Percentiles rank a stretch among this genome's conserved stretches.
Evolutionary conservation across 2,329 filamentous ascomycete species (phyloP).

Genomic region (Colletotrichum limetticola): DNA sequence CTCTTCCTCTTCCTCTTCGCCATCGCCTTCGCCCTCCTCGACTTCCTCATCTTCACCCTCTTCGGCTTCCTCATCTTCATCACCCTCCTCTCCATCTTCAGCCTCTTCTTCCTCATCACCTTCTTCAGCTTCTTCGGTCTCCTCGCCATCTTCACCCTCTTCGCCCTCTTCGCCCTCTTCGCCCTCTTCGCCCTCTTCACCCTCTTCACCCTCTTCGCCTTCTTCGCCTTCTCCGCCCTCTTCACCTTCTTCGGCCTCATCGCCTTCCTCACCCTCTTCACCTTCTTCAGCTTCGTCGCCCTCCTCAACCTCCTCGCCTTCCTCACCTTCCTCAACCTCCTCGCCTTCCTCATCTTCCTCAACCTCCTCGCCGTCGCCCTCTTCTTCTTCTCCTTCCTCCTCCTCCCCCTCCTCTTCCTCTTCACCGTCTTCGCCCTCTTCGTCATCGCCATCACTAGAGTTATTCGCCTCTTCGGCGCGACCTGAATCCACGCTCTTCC

Average conservation of each 20-base stretch:
- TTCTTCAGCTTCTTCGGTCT: neutral
- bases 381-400: conserved; percentile 33
- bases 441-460: conserved; percentile 40
- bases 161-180: neutral
- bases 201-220: neutral
- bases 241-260: neutral
- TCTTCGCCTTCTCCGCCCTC: neutral
- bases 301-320: conserved; percentile 25
- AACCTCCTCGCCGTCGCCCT: neutral
- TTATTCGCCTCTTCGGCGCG: conserved; percentile 15
- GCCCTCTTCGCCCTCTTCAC: conserved; percentile 27
- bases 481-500: conserved; percentile 47
- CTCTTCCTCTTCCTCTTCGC: neutral
- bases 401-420: conserved; percentile 34
- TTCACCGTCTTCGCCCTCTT: conserved; percentile 37
- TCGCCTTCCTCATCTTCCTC: conserved; percentile 34
- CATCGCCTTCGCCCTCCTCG: neutral
- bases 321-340: conserved; percentile 40
- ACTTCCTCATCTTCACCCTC: neutral
- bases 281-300: conserved; percentile 28
- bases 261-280: conserved; percentile 43
- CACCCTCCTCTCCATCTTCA: neutral
- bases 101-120: neutral
- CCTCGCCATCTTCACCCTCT: neutral
- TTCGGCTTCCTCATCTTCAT: neutral